These are phyloP conservation scores for Sechiopsis laciniata DNA, from an alignment of 306 rosid genomes.

Conservation along the genomic window DNA sequence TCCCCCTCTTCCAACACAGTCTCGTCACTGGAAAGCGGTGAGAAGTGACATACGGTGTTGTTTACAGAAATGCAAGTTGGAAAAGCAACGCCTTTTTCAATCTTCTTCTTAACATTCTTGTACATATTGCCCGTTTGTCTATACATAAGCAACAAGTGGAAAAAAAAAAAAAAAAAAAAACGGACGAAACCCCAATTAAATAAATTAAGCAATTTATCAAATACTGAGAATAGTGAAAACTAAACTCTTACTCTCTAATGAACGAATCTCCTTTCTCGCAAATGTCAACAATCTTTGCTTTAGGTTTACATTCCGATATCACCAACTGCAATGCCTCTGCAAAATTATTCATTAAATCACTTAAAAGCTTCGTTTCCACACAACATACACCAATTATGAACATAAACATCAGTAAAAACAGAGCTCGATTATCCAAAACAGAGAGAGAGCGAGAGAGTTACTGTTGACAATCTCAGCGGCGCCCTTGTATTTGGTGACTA, in stretches of 20 bases:
- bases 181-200: neutral
- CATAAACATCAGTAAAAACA: neutral
- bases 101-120: constrained; percentile 83
- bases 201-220: neutral
- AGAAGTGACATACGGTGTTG: constrained; percentile 79
- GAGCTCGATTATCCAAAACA: too few species aligned
- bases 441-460: constrained; percentile 22
- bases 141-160: too few species aligned
- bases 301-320: constrained; percentile 72
- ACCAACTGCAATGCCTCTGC: constrained; percentile 88
- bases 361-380: neutral
- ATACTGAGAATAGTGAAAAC: too few species aligned
- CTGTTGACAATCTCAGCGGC: constrained; percentile 94
- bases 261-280: constrained; percentile 85
- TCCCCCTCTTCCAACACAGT: constrained; percentile 78
- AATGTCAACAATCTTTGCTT: constrained; percentile 74
- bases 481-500: constrained; percentile 90
- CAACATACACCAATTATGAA: neutral
- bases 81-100: constrained; percentile 87
- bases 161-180: neutral
- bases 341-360: neutral
- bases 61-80: constrained; percentile 92
- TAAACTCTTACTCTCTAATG: constrained; percentile 69
- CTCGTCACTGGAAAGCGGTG: constrained; percentile 92
- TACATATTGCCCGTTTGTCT: constrained; percentile 83